phyloP scores from a whole-genome alignment of 805 yeast species.

The Spathaspora hagerdaliae region DNA sequence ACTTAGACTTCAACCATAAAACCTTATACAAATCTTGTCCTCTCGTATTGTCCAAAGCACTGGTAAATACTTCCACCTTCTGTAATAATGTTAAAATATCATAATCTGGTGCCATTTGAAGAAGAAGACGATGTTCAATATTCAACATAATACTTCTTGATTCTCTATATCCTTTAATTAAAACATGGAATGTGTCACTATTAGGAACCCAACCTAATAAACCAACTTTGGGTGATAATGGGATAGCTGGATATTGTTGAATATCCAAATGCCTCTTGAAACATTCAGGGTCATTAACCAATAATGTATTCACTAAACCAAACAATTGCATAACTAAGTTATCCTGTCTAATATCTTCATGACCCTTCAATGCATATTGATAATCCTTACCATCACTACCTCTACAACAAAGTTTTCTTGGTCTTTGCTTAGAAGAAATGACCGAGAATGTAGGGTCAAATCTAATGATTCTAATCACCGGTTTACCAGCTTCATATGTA shows the following conservation, averaged over 20 bases:
- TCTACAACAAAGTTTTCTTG: conserved; percentile 71
- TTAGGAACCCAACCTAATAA: conserved; percentile 96
- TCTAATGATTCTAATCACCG: conserved; percentile 63
- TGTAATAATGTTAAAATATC: conserved; percentile 85
- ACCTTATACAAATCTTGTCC: conserved; percentile 96
- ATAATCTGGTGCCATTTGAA: conserved; percentile 97
- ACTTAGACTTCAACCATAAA: conserved; percentile 91
- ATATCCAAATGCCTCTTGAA: conserved; percentile 93
- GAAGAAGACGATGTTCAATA: conserved; percentile 92
- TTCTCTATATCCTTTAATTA: conserved; percentile 89
- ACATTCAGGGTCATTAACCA: conserved; percentile 89
- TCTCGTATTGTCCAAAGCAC: conserved; percentile 90
- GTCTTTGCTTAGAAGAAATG: conserved; percentile 93
- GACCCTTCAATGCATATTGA: conserved; percentile 82
- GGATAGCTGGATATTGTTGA: conserved; percentile 89
- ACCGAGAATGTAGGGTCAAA: conserved; percentile 85
- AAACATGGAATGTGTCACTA: conserved; percentile 92
- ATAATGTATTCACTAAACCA: conserved; percentile 87
- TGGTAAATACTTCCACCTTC: conserved; percentile 94
- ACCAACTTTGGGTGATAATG: conserved; percentile 96
- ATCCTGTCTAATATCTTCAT: conserved; percentile 97
- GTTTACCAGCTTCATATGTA: conserved; percentile 81
- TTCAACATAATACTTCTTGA: conserved; percentile 83
- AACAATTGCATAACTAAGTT: conserved; percentile 96
- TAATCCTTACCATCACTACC: conserved; percentile 94